Percentiles rank a stretch among this genome's conserved stretches.
Conservation (phyloP, 129 eudicot species). For the Helichrysum umbraculigerum region DNA sequence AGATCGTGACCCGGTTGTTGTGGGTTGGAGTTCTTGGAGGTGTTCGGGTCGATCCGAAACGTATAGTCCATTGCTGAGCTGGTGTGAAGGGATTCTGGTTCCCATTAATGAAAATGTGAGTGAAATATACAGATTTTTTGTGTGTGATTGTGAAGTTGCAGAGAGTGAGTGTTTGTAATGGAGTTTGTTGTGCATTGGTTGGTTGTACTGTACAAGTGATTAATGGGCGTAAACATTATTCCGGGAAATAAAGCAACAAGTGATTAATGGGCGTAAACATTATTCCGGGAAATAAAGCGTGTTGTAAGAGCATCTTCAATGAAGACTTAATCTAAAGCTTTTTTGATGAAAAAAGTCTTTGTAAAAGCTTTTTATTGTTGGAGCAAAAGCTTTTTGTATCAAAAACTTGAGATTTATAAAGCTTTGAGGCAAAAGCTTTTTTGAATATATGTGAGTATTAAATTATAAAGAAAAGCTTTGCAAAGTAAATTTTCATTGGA, state of each 20-base stretch:
- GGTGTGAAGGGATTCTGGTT: constrained; percentile 65
- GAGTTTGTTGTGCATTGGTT: constrained; percentile 1
- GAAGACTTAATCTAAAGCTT: too few species aligned
- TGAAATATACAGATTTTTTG: constrained; percentile 22
- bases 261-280: background rate
- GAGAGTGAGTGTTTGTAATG: constrained; percentile 15
- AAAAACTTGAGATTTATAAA: too few species aligned
- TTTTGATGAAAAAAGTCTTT: too few species aligned
- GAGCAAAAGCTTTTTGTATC: too few species aligned
- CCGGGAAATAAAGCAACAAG: constrained; percentile 3
- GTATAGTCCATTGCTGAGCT: constrained; percentile 75
- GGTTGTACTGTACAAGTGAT: constrained; percentile 20
- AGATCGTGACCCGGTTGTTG: constrained; percentile 53
- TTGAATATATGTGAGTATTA: too few species aligned
- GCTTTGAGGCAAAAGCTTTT: too few species aligned
- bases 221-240: background rate
- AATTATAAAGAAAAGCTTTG: too few species aligned
- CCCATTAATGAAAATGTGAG: constrained; percentile 36
- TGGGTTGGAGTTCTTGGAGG: constrained; percentile 52
- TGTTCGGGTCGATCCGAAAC: constrained; percentile 80
- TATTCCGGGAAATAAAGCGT: background rate
- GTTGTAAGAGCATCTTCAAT: too few species aligned
- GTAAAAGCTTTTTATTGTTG: too few species aligned
- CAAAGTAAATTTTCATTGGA: too few species aligned
- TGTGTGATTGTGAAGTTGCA: constrained; percentile 17